These are phyloP conservation scores for Benincasa hispida DNA, from an alignment of 306 rosid genomes.

Conservation along the genomic window DNA sequence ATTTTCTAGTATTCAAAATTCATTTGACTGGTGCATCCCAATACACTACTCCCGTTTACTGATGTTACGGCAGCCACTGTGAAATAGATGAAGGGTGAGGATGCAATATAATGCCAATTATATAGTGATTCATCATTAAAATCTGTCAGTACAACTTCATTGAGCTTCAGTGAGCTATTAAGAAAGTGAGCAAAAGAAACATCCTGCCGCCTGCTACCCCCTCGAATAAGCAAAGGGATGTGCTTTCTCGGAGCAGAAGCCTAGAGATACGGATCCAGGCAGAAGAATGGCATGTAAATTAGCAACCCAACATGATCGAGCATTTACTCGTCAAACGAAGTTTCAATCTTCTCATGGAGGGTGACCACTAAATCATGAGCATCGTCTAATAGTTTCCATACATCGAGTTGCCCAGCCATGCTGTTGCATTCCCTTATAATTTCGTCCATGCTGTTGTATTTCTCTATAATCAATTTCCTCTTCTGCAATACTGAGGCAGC, in stretches of 20 bases:
- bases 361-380: conserved; percentile 92
- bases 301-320: background rate
- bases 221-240: conserved; percentile 4
- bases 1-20: background rate
- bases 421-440: conserved; percentile 93
- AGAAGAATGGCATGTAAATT: background rate
- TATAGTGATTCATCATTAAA: background rate
- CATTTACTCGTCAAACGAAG: conserved; percentile 8
- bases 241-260: background rate
- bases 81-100: background rate
- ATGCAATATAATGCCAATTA: conserved; percentile 2
- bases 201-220: background rate
- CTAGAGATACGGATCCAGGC: background rate
- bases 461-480: conserved; percentile 83
- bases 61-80: background rate
- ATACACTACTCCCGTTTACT: background rate
- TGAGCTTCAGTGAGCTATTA: conserved; percentile 4
- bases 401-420: conserved; percentile 92
- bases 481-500: conserved; percentile 93
- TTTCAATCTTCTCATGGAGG: conserved; percentile 79
- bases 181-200: conserved; percentile 5
- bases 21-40: background rate
- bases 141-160: conserved; percentile 1
- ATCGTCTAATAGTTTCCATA: conserved; percentile 96
- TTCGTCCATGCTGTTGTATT: conserved; percentile 98